Evolutionary conservation across 2,329 filamentous ascomycete species (phyloP).

Genomic region (Calonectria hongkongensis): DNA sequence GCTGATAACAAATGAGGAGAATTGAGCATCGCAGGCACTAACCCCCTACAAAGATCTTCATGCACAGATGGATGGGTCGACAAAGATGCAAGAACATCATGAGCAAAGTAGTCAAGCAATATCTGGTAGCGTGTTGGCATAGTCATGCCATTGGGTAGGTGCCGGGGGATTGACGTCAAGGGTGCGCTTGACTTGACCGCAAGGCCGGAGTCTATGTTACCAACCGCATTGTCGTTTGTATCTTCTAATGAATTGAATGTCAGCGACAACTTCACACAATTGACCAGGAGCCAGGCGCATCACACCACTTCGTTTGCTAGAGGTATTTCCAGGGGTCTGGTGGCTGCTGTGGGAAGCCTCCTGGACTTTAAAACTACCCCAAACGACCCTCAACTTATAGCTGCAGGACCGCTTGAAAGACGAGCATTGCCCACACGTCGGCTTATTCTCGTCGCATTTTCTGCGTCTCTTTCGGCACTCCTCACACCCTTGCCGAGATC

Average conservation of each 20-base stretch:
- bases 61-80: slow-evolving; percentile 55
- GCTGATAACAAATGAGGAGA: slow-evolving; percentile 55
- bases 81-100: slow-evolving; percentile 52
- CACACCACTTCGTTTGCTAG: neutral
- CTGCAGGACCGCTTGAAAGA: slow-evolving; percentile 45
- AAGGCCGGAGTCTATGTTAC: slow-evolving; percentile 14
- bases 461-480: slow-evolving; percentile 55
- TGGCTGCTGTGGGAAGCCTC: slow-evolving; percentile 20
- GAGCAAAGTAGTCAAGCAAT: slow-evolving; percentile 52
- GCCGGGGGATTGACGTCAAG: slow-evolving; percentile 41
- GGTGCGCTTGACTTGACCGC: slow-evolving; percentile 7
- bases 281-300: neutral
- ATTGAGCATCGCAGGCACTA: slow-evolving; percentile 52
- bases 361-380: slow-evolving; percentile 43
- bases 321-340: neutral
- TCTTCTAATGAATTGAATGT: slow-evolving; percentile 9
- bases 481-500: slow-evolving; percentile 55
- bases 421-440: slow-evolving; percentile 50
- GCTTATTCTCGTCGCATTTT: slow-evolving; percentile 56
- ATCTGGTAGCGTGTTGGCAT: slow-evolving; percentile 50
- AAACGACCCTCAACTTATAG: slow-evolving; percentile 53
- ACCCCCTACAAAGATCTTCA: slow-evolving; percentile 50
- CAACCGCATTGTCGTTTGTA: neutral
- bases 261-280: slow-evolving; percentile 11
- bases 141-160: slow-evolving; percentile 50